Evolutionary conservation across 2,329 filamentous ascomycete genomes (phyloP).

Genomic region (Akanthomyces uredinophilus): DNA sequence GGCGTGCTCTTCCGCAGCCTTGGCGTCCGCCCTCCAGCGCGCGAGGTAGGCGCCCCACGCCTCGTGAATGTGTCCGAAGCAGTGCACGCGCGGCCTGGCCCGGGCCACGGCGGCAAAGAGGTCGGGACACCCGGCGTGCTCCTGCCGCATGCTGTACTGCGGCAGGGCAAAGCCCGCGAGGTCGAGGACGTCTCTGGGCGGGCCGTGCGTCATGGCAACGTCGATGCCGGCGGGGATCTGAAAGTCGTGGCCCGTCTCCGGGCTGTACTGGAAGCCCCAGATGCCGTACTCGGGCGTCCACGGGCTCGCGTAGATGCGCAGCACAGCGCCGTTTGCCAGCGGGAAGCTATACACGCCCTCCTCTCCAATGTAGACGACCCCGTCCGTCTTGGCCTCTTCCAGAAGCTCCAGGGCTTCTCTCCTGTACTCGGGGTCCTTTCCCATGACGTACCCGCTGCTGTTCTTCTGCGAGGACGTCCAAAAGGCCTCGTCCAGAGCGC

Average conservation of each 20-base stretch:
- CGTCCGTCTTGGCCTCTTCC: constrained; percentile 28
- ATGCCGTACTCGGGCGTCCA: constrained; percentile 42
- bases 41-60: constrained; percentile 53
- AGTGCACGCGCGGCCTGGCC: constrained; percentile 44
- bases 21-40: constrained; percentile 36
- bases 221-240: constrained; percentile 34
- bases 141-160: constrained; percentile 16
- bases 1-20: not conserved
- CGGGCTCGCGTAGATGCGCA: constrained; percentile 50
- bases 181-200: constrained; percentile 48
- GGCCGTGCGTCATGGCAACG: constrained; percentile 51
- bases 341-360: constrained; percentile 44
- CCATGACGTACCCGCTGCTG: not conserved
- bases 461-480: constrained; percentile 8
- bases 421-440: constrained; percentile 13
- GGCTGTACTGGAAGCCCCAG: constrained; percentile 47
- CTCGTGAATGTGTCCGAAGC: constrained; percentile 57
- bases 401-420: constrained; percentile 37
- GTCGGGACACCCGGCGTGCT: constrained; percentile 36
- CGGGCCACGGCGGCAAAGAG: constrained; percentile 42
- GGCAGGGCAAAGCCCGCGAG: constrained; percentile 19
- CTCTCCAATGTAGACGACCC: constrained; percentile 43
- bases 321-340: constrained; percentile 43
- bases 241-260: constrained; percentile 33
- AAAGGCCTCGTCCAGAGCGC: constrained; percentile 32